Base-by-base conservation (phyloP, 2,329 filamentous ascomycete species). In the Sporothrix schenckii region DNA sequence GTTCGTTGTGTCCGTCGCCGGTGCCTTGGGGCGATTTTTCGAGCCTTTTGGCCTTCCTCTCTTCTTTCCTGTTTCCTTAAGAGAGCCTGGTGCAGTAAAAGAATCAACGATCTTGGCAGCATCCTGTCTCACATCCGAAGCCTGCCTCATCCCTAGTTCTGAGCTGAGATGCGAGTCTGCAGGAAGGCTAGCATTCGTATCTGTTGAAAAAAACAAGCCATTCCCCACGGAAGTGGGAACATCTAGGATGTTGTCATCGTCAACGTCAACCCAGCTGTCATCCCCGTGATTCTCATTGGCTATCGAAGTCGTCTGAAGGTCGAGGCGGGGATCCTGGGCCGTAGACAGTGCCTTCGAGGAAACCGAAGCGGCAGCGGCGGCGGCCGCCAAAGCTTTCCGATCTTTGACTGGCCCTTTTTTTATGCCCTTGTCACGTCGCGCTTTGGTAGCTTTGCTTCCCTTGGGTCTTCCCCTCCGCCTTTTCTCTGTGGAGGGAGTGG, bases 381-480 rank as follows among this genome's bases (percentile, higher is more conserved):
- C 47, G 11, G 69, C 71, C 2, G 61, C 67, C 7, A 63, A 10
- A 0, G 61, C 60, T 52, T 70, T 56, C 52, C 68, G 76, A 41
- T 68, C 52, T 41, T 76, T 77, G 54, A 77, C 76, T 6, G 78
- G 74, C 0, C 80, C 80, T 74, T 86, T 86, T 72, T 83, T 86
- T n/a, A 83, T 78, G 6, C 83, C 83, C 73, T 86, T 87, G 70
- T 85, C 84, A 66, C 80, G 81, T 56, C 82, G 78, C 4, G 78
- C 78, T 71, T 83, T 85, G 66, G 78, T 80, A 4, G 81, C 82
- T 72, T 85, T 86, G 77, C 85, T 88, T 2, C 86, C 86, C 73
- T 87, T 88, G 9, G 86, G 86, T 21, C 86, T 80, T 19, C 86
- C 86, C 72, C 86, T 81, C 7, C 80, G 79, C 66, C 85, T 81